Evolutionary conservation across 2,329 filamentous ascomycete genomes (phyloP), one percentile per base, ranked within the genome.

Genomic region (Fusarium tricinctum): DNA sequence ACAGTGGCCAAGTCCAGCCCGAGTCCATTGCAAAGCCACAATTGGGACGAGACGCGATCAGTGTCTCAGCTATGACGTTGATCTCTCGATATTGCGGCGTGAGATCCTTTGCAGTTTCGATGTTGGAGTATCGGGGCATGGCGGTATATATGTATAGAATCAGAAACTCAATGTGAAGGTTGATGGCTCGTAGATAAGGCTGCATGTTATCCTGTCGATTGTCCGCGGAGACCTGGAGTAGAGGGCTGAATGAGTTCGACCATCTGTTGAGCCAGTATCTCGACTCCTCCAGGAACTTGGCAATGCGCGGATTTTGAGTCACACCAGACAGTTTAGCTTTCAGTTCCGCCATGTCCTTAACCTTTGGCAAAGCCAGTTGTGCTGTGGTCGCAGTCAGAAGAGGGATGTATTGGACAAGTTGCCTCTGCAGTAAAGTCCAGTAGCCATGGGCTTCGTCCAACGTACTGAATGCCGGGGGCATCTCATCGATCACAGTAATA

Each of bases 1-100:
- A 81, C 6, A 84, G 72, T 0, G 81, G 80, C 80, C 82, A 82
- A 8, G 81, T 81, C 71, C 80, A 82, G 1, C 82, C 82, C 4
- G 80, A 78, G 58, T 84, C 81, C 79, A 84, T 81, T 1, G 82
- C 78, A 59, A 84, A 83, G 50, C 76, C 76, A n/a, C 78, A 79
- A 58, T 70, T 80, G 13, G 73, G 78, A 14, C 77, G 76, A 13
- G 74, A 71, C 26, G 68, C 65, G 23, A 84, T 76, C 5, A 83
- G 60, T 4, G 75, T 77, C 55, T 80, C 79, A 8, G 77, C 76
- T 8, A 82, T 76, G 1, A 62, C 60, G 32, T 78, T 81, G 20
- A 83, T 78, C 67, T 84, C 81, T 15, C 71, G 77, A 62, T 83
- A 83, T 38, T 80, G 75, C 0, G 81, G 79, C 6, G 81, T 84